Base-by-base conservation (phyloP, 169 alveolate genomes). In the Plasmodium coatneyi region DNA sequence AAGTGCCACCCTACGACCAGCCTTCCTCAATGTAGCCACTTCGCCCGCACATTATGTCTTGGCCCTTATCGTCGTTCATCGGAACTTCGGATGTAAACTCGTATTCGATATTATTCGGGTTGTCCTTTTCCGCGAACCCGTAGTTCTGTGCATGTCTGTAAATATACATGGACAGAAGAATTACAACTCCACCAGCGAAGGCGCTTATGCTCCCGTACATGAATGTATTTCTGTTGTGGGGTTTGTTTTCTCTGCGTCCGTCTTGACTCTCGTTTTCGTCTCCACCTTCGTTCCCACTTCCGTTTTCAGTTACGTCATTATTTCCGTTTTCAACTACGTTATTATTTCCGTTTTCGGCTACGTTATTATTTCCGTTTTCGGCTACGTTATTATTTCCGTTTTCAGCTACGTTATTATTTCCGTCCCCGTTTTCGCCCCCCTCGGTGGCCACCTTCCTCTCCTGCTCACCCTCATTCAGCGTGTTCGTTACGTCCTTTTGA, bases 151-250 rank as follows among this genome's bases (percentile, higher is more conserved):
- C 5, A 28, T 84, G 52, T 72, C 52, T 72, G 25, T 72, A 41
- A 22, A 71, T 30, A 39, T 36, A 84, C 84, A 84, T 72, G 49
- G 84, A 71, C 36, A 52, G 22, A n/a, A 84, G n/a, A n/a, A 72
- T 49, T 84, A 84, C 54, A 46, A 72, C 52, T 71, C 19, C 56
- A 71, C 84, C 92, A 84, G 80, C 92, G 30, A 84, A 84, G 34
- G 49, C 16, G 12, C 84, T 41, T 32, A 72, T 28, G 78, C 92
- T 82, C 49, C 84, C 92, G 78, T 72, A 74, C 78, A 71, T 84
- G 71, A 84, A 46, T 72, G 78, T 32, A 12, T 34, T 84, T 34
- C n/a, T 32, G 60, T 71, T 25, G n/a, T 41, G 36, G 10, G 56
- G 34, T 84, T 25, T 41, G 39, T 60, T 49, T 72, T 84, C 52